A percentile compares a stretch with the other conserved stretches of the same genome.
phyloP scores from a whole-genome alignment of 306 rosid genomes.

The Mimosa pudica region DNA sequence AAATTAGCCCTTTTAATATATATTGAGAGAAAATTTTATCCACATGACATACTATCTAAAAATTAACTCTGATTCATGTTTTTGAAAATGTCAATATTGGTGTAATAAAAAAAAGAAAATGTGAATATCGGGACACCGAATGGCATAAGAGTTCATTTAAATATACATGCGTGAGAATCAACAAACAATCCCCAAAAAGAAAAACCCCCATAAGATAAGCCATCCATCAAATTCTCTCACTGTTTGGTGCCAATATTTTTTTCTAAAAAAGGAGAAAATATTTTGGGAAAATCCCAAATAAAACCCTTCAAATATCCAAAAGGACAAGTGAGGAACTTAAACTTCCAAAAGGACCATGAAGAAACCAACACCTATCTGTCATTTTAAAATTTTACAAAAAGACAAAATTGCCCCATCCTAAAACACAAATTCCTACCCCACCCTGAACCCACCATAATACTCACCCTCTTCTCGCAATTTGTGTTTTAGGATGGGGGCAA shows the following conservation, averaged over 20 bases:
- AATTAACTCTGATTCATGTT: not conserved
- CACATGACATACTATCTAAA: not conserved
- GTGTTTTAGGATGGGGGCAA: too few species aligned
- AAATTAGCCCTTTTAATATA: too few species aligned
- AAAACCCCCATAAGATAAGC: not conserved
- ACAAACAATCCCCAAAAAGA: not conserved
- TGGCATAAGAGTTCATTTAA: not conserved
- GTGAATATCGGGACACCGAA: not conserved
- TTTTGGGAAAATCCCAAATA: not conserved
- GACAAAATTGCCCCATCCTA: too few species aligned
- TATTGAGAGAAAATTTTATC: too few species aligned
- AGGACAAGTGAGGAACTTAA: too few species aligned
- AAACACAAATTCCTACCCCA: too few species aligned
- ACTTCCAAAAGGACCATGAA: too few species aligned
- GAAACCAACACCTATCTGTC: too few species aligned
- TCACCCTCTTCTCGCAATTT: too few species aligned
- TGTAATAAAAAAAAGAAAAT: not conserved
- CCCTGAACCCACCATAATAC: too few species aligned
- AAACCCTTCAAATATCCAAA: too few species aligned
- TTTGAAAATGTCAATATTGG: not conserved
- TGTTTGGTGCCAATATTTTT: not conserved
- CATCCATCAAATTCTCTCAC: not conserved
- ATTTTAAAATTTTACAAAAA: too few species aligned
- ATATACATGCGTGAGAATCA: not conserved
- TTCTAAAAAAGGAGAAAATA: not conserved